Base-by-base conservation (phyloP, 495 filamentous ascomycete species). In the Daldinia vernicosa region DNA sequence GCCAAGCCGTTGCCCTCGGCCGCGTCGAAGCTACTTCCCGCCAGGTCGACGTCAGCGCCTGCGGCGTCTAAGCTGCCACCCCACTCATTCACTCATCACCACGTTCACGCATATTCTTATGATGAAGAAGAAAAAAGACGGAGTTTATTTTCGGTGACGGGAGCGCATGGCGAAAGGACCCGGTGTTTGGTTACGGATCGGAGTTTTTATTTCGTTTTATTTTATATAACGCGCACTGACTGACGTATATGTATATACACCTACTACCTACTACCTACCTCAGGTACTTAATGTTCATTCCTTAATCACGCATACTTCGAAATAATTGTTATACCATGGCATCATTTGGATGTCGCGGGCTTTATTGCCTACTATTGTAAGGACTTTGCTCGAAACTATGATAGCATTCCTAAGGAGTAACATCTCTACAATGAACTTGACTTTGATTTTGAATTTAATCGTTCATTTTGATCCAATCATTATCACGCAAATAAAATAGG, bases 1-100 rank as follows among this genome's bases (percentile, higher is more conserved):
- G 80, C 67, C 32, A 77, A 57, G 53, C 65, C 64, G 60, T 76
- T 60, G 37, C 45, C 30, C 50, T 76, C 70, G 73, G 50, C 68
- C 52, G 75, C 75, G 60, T 79, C 77, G 28, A 75, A 51, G 45
- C 79, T 60, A 78, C 79, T 14, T 89, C 81, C 19, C 50, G 35
- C 19, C 80, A 82, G 74, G 85, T 86, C 24, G 79, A 74, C 8
- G 47, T 65, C 14, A 81, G 74, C 54, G 72, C 63, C 55, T 86
- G 84, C 71, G 82, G 81, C n/a, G 51, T 83, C 30, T 60, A 67
- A 37, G 11, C 27, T 8, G 19, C 17, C 2, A 35, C 14, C 33
- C 14, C 1, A 32, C 8, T 9, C 32, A 33, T 9, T 12, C 39
- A n/a, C n/a, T 43, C 7, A 43, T 17, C 6, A 9, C 17, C 17